Evolutionary conservation across 768 basidiomycete species (phyloP).

Genomic region (Mycena chlorophos): DNA sequence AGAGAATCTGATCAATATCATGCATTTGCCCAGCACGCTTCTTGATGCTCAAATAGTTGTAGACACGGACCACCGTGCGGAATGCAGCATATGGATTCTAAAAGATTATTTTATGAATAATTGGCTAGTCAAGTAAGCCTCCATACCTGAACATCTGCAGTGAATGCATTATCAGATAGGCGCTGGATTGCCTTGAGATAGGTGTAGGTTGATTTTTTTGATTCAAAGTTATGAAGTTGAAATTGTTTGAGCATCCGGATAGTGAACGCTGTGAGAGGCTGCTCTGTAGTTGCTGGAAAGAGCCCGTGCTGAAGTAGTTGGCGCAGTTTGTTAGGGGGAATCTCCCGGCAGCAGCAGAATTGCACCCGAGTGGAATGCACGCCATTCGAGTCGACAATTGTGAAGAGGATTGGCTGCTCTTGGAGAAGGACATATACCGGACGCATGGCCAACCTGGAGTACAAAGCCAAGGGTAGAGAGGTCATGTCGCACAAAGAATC

Average conservation of each 20-base stretch:
- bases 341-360: slow-evolving; percentile 5
- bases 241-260: slow-evolving; percentile 1
- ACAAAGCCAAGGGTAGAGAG: slow-evolving; percentile 2
- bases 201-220: slow-evolving; percentile 9
- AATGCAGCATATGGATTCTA: slow-evolving; percentile 4
- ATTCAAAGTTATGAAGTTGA: slow-evolving; percentile 8
- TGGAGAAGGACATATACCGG: neutral
- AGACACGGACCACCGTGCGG: neutral
- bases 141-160: slow-evolving; percentile 8
- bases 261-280: slow-evolving; percentile 5
- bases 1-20: neutral
- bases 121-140: neutral
- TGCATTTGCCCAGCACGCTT: slow-evolving; percentile 5
- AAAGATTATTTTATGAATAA: neutral
- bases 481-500: slow-evolving; percentile 7
- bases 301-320: slow-evolving; percentile 3
- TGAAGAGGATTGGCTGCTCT: neutral
- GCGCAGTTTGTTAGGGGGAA: neutral
- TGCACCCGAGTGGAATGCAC: slow-evolving; percentile 1
- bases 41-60: neutral
- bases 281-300: slow-evolving; percentile 2
- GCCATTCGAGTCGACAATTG: slow-evolving; percentile 7
- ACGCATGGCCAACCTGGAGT: slow-evolving; percentile 3
- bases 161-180: slow-evolving; percentile 4
- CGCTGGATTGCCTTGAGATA: slow-evolving; percentile 5